Conservation (phyloP, 495 filamentous ascomycete species). For the Neurospora sp. region DNA sequence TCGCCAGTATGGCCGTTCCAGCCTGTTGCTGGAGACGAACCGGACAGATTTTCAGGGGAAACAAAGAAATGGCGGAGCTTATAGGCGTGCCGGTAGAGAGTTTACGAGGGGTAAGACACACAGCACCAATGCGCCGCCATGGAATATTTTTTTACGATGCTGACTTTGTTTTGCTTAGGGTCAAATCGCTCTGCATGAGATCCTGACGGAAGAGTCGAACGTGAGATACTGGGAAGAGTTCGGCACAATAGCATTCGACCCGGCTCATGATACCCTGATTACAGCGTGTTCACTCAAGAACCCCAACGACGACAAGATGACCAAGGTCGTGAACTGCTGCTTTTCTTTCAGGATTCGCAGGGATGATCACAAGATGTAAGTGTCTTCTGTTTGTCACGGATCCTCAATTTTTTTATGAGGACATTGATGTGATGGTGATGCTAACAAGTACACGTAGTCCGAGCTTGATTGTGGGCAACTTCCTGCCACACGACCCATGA, state of each 20-base stretch:
- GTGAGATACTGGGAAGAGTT: constrained; percentile 99
- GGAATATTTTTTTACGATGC: not conserved
- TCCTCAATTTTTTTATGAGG: not conserved
- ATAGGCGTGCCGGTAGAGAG: constrained; percentile 88
- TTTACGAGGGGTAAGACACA: constrained; percentile 69
- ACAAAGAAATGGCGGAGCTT: constrained; percentile 97
- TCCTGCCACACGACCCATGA: constrained; percentile 58
- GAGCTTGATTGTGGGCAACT: constrained; percentile 91
- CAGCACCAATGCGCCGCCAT: not conserved
- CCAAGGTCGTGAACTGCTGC: constrained; percentile 78
- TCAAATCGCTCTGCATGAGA: constrained; percentile 89
- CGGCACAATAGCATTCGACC: constrained; percentile 95
- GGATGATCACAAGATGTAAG: constrained; percentile 95
- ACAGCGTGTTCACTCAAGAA: constrained; percentile 89
- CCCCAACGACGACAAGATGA: constrained; percentile 59
- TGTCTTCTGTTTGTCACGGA: constrained; percentile 10
- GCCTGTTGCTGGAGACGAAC: constrained; percentile 97
- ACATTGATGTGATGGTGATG: not conserved
- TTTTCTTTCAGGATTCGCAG: constrained; percentile 95
- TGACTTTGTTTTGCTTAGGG: constrained; percentile 45
- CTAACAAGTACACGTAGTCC: constrained; percentile 46
- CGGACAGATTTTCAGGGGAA: constrained; percentile 94
- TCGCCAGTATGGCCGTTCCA: constrained; percentile 97
- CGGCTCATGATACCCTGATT: constrained; percentile 89
- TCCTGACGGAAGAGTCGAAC: constrained; percentile 84